phyloP scores from a whole-genome alignment of 1,284 basidiomycete species.

The Mycena citricolor region DNA sequence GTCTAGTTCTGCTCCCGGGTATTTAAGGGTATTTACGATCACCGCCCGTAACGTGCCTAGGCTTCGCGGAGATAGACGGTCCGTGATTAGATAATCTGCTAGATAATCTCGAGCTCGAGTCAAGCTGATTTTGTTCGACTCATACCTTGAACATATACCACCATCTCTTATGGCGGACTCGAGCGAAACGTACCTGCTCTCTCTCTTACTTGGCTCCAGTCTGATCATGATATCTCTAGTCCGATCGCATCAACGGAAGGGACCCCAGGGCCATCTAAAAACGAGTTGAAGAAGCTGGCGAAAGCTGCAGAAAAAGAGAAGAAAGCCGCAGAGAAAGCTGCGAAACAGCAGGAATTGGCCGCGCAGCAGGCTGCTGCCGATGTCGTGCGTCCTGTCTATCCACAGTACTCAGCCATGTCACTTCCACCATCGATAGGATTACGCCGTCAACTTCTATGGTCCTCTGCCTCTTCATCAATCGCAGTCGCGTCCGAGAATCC shows the following conservation, averaged over 20 bases:
- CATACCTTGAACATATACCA: not conserved
- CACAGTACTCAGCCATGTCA: constrained; percentile 7
- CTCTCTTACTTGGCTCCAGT: not conserved
- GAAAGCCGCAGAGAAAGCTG: constrained; percentile 83
- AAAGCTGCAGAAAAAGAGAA: constrained; percentile 93
- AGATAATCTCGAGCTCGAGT: not conserved
- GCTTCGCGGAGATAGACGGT: too few relatives aligned
- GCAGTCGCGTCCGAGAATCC: constrained; percentile 57
- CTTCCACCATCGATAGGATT: constrained; percentile 57
- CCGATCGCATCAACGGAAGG: constrained; percentile 26
- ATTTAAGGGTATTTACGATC: too few relatives aligned
- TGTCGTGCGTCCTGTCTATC: constrained; percentile 50
- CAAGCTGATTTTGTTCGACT: not conserved
- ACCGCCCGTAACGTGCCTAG: too few relatives aligned
- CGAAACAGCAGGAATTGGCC: constrained; percentile 76
- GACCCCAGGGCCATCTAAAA: constrained; percentile 71
- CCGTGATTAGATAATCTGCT: not conserved
- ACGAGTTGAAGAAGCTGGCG: constrained; percentile 89
- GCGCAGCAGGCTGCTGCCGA: constrained; percentile 74
- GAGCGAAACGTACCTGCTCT: not conserved
- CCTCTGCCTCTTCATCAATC: constrained; percentile 92
- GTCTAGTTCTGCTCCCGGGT: too few relatives aligned
- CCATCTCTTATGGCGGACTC: too few relatives aligned
- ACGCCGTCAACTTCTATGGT: constrained; percentile 86
- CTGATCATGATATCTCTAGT: constrained; percentile 5